phyloP scores from a whole-genome alignment of 305 asterid species.

The Fraxinus latifolia region DNA sequence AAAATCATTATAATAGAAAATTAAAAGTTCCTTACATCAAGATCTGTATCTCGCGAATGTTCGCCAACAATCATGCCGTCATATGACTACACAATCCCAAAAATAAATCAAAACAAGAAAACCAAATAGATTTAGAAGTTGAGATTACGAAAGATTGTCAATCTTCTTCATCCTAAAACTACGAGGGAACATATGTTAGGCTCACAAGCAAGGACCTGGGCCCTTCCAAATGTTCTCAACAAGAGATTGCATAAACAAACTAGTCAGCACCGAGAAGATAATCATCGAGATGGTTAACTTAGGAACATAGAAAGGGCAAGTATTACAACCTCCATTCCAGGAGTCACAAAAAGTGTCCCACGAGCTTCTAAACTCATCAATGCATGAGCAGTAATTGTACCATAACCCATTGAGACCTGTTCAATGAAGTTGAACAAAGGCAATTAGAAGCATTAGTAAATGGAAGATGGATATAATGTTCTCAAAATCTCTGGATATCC shows the following conservation, averaged over 20 bases:
- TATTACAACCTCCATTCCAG: slow-evolving; percentile 79
- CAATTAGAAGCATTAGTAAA: slow-evolving; percentile 21
- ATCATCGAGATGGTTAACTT: neutral
- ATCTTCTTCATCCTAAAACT: slow-evolving; percentile 15
- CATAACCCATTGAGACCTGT: slow-evolving; percentile 90
- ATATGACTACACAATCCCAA: slow-evolving; percentile 62
- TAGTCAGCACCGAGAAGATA: neutral
- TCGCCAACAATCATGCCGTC: slow-evolving; percentile 99
- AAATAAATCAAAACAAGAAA: neutral
- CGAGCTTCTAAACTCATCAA: slow-evolving; percentile 91
- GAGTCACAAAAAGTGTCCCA: slow-evolving; percentile 83
- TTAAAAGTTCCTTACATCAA: slow-evolving; percentile 62
- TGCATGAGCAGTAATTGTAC: slow-evolving; percentile 83
- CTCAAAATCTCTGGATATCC: slow-evolving; percentile 7
- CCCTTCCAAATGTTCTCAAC: neutral
- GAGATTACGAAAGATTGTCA: slow-evolving; percentile 10
- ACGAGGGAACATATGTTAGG: neutral
- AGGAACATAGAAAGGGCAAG: slow-evolving; percentile 8
- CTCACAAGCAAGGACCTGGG: neutral
- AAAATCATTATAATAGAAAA: neutral
- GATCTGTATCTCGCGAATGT: slow-evolving; percentile 94
- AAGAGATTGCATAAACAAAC: neutral
- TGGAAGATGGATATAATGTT: neutral
- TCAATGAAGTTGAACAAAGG: slow-evolving; percentile 26
- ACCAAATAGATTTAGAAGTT: neutral